A percentile compares a stretch with the other conserved stretches of the same genome.
These are phyloP conservation scores for Ceratorhiza oryzae-sativae DNA, from an alignment of 1,284 basidiomycete species.

Conservation along the genomic window DNA sequence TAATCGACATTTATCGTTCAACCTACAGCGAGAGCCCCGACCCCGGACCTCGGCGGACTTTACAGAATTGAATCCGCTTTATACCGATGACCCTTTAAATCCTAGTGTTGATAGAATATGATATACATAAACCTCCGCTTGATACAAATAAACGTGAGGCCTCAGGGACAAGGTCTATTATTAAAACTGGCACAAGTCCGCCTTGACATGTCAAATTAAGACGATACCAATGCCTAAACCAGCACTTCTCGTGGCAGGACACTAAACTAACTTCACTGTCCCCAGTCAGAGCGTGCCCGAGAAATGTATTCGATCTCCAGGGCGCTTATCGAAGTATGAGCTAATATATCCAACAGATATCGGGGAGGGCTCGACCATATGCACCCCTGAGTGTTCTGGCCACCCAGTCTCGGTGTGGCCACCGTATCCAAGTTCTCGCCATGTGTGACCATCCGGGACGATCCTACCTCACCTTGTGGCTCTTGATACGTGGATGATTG, in stretches of 20 bases:
- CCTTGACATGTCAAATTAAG: neutral
- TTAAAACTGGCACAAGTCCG: neutral
- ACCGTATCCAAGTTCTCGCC: neutral
- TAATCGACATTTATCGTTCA: no score
- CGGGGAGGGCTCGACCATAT: neutral
- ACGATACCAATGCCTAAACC: no score
- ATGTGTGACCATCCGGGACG: no score
- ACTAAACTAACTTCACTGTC: no score
- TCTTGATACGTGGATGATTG: neutral
- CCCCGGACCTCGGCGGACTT: neutral
- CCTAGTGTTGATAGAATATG: no score
- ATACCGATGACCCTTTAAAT: neutral
- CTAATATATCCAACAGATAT: neutral
- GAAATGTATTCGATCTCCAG: neutral
- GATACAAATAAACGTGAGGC: no score
- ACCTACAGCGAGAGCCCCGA: neutral
- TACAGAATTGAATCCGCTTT: neutral
- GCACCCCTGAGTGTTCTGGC: neutral
- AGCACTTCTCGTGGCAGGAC: conserved; percentile 1
- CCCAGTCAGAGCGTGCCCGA: neutral
- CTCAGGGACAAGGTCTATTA: neutral
- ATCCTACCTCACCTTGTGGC: neutral
- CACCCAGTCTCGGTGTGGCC: neutral
- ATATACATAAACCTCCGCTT: no score
- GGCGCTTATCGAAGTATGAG: neutral